Conservation (phyloP, 176 grass and related monocot genomes). For the Oryza meridionalis region DNA sequence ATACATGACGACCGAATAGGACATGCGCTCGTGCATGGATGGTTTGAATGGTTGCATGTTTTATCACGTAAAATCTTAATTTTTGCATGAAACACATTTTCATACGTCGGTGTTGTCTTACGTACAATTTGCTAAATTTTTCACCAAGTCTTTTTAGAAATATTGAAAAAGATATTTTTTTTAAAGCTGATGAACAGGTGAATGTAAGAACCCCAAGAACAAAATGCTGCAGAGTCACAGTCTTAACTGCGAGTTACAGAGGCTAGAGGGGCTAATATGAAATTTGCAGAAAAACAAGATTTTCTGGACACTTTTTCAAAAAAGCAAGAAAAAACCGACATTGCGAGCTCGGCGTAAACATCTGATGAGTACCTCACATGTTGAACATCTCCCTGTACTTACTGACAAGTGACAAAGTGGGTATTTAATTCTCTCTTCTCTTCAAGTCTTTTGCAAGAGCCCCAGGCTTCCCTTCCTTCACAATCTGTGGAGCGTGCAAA, state of each 20-base stretch:
- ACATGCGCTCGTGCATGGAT: background rate
- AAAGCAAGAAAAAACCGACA: background rate
- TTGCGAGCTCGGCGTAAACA: slow-evolving; percentile 4
- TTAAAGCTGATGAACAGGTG: background rate
- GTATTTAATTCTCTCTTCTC: slow-evolving; percentile 29
- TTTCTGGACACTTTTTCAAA: background rate
- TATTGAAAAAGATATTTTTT: background rate
- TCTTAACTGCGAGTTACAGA: background rate
- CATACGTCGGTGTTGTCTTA: background rate
- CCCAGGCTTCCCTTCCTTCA: slow-evolving; percentile 6
- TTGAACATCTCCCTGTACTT: slow-evolving; percentile 37
- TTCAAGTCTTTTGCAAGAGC: slow-evolving; percentile 11
- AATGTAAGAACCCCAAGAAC: background rate
- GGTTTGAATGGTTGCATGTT: no score
- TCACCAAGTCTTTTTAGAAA: background rate
- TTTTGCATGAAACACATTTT: background rate
- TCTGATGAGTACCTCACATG: slow-evolving; percentile 30
- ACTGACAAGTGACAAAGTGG: slow-evolving; percentile 39
- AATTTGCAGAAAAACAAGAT: slow-evolving; percentile 14
- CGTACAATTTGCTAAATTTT: background rate
- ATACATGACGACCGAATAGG: background rate
- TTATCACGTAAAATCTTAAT: background rate
- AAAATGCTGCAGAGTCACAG: background rate
- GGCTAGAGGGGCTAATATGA: background rate
- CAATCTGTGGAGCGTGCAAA: slow-evolving; percentile 17